phyloP scores from a whole-genome alignment of 2,329 filamentous ascomycete species.

The Clathrospora elynae region DNA sequence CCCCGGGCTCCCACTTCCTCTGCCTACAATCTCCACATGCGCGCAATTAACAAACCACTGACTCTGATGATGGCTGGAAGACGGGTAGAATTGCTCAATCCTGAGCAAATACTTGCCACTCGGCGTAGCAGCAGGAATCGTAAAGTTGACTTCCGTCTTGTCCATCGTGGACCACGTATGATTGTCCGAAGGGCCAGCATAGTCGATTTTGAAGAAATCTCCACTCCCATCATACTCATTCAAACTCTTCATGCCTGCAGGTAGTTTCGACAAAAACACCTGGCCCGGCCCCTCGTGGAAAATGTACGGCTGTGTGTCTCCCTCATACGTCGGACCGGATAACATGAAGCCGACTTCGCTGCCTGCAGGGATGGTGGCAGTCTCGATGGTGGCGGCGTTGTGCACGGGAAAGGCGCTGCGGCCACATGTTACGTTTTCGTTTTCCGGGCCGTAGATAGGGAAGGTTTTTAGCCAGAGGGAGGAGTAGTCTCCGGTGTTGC shows the following conservation, averaged over 20 bases:
- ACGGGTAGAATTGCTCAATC: slow-evolving; percentile 23
- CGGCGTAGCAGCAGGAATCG: slow-evolving; percentile 22
- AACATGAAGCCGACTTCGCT: slow-evolving; percentile 21
- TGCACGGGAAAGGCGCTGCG: slow-evolving; percentile 13
- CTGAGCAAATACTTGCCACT: slow-evolving; percentile 26
- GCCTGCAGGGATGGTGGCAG: slow-evolving; percentile 20
- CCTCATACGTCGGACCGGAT: slow-evolving; percentile 10
- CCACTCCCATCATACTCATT: slow-evolving; percentile 21
- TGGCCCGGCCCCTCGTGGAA: slow-evolving; percentile 24
- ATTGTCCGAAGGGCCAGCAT: slow-evolving; percentile 8
- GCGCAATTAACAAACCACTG: slow-evolving; percentile 28
- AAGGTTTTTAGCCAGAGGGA: slow-evolving; percentile 15
- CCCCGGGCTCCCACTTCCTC: slow-evolving; percentile 9
- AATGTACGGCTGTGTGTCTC: slow-evolving; percentile 17
- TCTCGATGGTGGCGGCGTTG: slow-evolving; percentile 17
- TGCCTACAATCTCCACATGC: slow-evolving; percentile 23
- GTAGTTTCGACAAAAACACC: slow-evolving; percentile 22
- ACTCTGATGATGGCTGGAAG: slow-evolving; percentile 5
- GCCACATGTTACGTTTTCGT: slow-evolving; percentile 17
- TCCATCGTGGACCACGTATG: slow-evolving; percentile 13
- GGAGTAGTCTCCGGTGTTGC: slow-evolving; percentile 6
- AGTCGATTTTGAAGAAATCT: slow-evolving; percentile 28
- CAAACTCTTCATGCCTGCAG: slow-evolving; percentile 7
- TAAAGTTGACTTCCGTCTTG: slow-evolving; percentile 16
- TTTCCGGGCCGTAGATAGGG: slow-evolving; percentile 16